Base-by-base conservation (phyloP, 345 rosid genomes). In the Euphorbia tirucalli region DNA sequence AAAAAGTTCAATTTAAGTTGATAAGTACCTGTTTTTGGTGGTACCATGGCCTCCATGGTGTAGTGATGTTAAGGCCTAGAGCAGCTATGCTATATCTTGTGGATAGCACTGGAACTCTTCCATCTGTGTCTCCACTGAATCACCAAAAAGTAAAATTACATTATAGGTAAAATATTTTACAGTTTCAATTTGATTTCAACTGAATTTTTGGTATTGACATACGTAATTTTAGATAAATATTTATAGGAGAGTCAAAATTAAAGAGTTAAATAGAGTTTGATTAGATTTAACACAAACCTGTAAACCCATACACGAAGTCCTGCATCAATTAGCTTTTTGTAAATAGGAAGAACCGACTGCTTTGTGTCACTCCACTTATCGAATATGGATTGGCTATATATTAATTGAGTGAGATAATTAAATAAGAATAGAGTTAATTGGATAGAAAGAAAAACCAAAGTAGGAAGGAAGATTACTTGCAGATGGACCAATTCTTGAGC, bases 41-140 rank as follows among this genome's bases (percentile, higher is more conserved):
- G 77, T 86, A 91, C 98, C 98, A 93, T 21, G 98, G 94, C 63
- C 90, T 83, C 98, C 96, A 93, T 2, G 87, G n/a, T 75, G 81
- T 87, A 14, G 85, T 87, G 70, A 93, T 86, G 11, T 85, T 78
- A 56, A 93, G 62, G 37, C 86, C 82, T 64, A 93, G 11, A 55
- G 86, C 55, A 43, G 75, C 83, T 78, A 95, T 71, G 84, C 97
- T 83, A 79, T 95, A 95, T 70, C 91, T 72, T 25, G 99, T 95
- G 24, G 97, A 88, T 28, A 95, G 84, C 24, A 92, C 95, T 31
- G 99, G 92, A 68, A 95, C 97, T 81, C 99, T 85, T 73, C 97
- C 99, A 78, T 95, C 99, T 49, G 99, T 92, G 71, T 95, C 99
- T 68, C 99, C 99, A 73, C 99, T 94, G 84, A 52, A 11, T 58